These are phyloP conservation scores for Penicillium sp. DNA, from an alignment of 2,329 filamentous ascomycete species.

Conservation along the genomic window DNA sequence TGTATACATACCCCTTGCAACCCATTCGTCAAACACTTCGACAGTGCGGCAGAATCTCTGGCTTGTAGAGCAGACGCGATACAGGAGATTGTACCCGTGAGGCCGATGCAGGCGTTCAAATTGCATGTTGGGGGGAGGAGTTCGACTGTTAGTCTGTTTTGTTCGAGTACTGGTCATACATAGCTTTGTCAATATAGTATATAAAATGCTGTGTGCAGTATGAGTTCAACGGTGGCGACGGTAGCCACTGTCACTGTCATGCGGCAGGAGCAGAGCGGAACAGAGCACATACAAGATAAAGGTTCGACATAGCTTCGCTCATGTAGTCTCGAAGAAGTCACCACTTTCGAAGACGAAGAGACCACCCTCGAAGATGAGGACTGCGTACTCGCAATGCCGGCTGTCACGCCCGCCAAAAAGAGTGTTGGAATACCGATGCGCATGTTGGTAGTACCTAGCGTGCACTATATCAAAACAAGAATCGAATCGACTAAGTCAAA, in stretches of 20 bases:
- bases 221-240: neutral
- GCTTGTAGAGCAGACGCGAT: constrained; percentile 25
- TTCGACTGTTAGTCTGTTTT: constrained; percentile 22
- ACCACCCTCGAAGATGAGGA: neutral
- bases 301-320: neutral
- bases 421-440: constrained; percentile 19
- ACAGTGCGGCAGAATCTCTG: constrained; percentile 26
- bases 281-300: constrained; percentile 9
- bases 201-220: neutral
- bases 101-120: constrained; percentile 27
- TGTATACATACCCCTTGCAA: constrained; percentile 10
- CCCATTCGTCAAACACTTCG: constrained; percentile 24
- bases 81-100: constrained; percentile 26
- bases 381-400: neutral
- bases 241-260: neutral
- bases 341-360: neutral
- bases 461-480: too few species aligned
- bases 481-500: too few species aligned
- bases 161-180: constrained; percentile 20
- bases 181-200: neutral
- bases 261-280: too few species aligned
- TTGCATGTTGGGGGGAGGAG: constrained; percentile 28
- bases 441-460: constrained; percentile 17
- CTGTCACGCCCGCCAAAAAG: constrained; percentile 16
- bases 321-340: neutral